phyloP scores from a whole-genome alignment of 148 eudicot species.

The Simmondsia chinensis region DNA sequence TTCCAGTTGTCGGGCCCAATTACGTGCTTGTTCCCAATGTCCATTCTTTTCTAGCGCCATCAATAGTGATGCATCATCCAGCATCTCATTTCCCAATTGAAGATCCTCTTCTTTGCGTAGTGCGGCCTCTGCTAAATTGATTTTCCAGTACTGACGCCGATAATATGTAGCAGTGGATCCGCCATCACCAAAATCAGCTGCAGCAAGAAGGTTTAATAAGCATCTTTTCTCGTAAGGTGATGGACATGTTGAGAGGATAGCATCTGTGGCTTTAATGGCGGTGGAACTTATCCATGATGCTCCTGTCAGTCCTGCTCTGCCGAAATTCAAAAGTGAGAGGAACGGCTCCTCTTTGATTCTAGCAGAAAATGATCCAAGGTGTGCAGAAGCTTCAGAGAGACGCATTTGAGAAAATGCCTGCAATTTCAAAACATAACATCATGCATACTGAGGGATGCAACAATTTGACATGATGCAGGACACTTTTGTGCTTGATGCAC shows the following conservation, averaged over 20 bases:
- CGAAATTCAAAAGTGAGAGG: constrained; percentile 21
- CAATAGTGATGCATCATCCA: constrained; percentile 86
- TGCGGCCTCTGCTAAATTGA: constrained; percentile 84
- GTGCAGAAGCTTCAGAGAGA: constrained; percentile 87
- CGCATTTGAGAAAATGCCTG: constrained; percentile 99
- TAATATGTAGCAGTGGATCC: constrained; percentile 63
- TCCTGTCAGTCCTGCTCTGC: constrained; percentile 38
- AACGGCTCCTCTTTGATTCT: constrained; percentile 72
- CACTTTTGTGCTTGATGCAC: no score
- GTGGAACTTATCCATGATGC: constrained; percentile 70
- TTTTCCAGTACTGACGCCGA: constrained; percentile 82
- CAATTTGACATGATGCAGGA: no score
- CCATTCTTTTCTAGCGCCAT: constrained; percentile 71
- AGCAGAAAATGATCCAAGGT: constrained; percentile 77
- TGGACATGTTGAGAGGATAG: constrained; percentile 75
- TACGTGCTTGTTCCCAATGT: constrained; percentile 92
- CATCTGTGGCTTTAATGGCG: constrained; percentile 85
- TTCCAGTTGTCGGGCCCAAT: constrained; percentile 84
- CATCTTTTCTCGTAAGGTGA: constrained; percentile 94
- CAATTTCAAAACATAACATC: background rate
- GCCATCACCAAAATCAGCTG: constrained; percentile 85
- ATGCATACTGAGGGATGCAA: background rate
- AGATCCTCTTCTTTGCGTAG: constrained; percentile 64
- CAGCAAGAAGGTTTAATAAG: constrained; percentile 74
- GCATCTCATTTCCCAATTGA: constrained; percentile 61